Percentiles rank a stretch among this genome's conserved stretches.
Evolutionary conservation across 2,329 filamentous ascomycete species (phyloP).

Genomic region (Coniochaeta sp.): DNA sequence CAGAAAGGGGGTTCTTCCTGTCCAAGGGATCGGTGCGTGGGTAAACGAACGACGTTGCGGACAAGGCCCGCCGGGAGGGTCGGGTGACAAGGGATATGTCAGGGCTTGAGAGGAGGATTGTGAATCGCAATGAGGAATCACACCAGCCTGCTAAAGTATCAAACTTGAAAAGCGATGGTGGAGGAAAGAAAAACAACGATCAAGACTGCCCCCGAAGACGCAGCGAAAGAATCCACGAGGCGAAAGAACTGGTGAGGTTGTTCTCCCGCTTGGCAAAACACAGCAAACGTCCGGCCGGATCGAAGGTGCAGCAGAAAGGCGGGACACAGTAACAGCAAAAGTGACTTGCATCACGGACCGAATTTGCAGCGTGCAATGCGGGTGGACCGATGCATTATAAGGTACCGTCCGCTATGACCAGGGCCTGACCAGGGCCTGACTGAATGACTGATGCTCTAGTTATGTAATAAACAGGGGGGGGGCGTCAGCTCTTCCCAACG

Average conservation of each 20-base stretch:
- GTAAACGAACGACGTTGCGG: neutral
- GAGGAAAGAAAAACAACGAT: neutral
- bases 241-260: neutral
- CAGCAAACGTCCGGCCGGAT: neutral
- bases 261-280: neutral
- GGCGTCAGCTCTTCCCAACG: neutral
- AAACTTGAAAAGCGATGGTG: neutral
- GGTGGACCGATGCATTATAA: neutral
- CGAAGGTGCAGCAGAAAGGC: neutral
- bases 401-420: neutral
- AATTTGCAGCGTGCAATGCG: neutral
- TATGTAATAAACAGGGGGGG: neutral
- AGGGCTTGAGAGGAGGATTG: neutral
- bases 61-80: neutral
- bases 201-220: neutral
- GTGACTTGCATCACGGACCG: neutral
- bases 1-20: neutral
- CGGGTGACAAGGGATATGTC: neutral
- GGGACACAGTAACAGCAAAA: neutral
- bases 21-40: neutral
- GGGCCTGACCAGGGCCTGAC: neutral
- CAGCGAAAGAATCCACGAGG: neutral
- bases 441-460: neutral
- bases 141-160: neutral
- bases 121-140: neutral